phyloP scores from a whole-genome alignment of 2,329 filamentous ascomycete species.

The Microcyclosporella mali region DNA sequence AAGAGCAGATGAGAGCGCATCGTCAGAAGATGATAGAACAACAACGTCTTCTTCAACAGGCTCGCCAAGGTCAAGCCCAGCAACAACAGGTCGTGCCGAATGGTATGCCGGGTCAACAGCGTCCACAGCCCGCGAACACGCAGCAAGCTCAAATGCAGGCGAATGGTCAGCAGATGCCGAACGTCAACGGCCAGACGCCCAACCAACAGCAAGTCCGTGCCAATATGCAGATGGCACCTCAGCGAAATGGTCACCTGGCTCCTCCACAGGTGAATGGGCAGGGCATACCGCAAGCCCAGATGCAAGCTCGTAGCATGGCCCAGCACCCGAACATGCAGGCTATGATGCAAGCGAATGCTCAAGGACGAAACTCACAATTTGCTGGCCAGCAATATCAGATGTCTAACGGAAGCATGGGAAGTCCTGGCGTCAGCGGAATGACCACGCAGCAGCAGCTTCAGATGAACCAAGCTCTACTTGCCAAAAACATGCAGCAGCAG shows the following conservation, averaged over 20 bases:
- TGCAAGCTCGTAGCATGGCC: constrained; percentile 21
- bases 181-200: constrained; percentile 35
- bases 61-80: constrained; percentile 28
- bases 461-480: constrained; percentile 28
- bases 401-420: constrained; percentile 25
- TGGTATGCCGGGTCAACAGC: constrained; percentile 20
- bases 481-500: constrained; percentile 24
- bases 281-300: constrained; percentile 59
- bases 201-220: constrained; percentile 32
- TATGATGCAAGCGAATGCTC: constrained; percentile 22
- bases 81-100: constrained; percentile 29
- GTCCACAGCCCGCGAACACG: constrained; percentile 17
- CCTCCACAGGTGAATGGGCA: constrained; percentile 49
- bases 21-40: constrained; percentile 31
- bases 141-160: constrained; percentile 26
- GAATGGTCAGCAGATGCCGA: constrained; percentile 30
- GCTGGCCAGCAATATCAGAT: constrained; percentile 25
- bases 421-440: constrained; percentile 26
- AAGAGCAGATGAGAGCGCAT: constrained; percentile 36
- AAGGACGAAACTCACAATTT: constrained; percentile 25
- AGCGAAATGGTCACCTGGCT: constrained; percentile 42
- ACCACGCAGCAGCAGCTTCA: constrained; percentile 31
- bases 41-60: constrained; percentile 32
- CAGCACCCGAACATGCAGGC: constrained; percentile 17
- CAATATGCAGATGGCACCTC: constrained; percentile 43